Percentiles rank a stretch among this genome's conserved stretches.
These are phyloP conservation scores for Penicillium antarcticum DNA, from an alignment of 495 filamentous ascomycete genomes.

Conservation along the genomic window DNA sequence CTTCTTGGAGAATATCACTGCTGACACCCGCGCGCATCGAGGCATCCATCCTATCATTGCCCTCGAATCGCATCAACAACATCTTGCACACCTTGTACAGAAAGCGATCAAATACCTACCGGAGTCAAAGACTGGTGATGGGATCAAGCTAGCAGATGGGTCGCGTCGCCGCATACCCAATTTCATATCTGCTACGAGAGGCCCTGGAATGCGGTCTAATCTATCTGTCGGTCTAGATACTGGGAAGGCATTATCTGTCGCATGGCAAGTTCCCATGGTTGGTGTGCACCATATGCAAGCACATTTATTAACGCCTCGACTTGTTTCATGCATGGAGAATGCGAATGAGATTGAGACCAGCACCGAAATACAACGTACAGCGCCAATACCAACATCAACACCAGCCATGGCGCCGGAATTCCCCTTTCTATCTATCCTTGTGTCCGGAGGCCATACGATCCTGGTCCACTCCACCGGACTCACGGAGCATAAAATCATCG, in stretches of 20 bases:
- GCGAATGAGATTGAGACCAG: background rate
- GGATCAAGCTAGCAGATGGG: slow-evolving; percentile 21
- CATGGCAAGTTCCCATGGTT: slow-evolving; percentile 76
- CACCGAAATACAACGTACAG: background rate
- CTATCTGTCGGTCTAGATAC: slow-evolving; percentile 74
- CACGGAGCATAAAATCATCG: slow-evolving; percentile 67
- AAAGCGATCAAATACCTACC: slow-evolving; percentile 60
- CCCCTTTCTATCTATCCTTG: slow-evolving; percentile 86
- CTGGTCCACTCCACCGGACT: slow-evolving; percentile 68
- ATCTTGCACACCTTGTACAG: slow-evolving; percentile 62
- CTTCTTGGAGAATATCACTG: slow-evolving; percentile 81
- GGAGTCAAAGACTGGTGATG: slow-evolving; percentile 9
- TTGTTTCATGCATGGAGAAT: slow-evolving; percentile 60
- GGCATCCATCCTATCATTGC: slow-evolving; percentile 79
- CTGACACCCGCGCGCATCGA: slow-evolving; percentile 63
- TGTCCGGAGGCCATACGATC: slow-evolving; percentile 89
- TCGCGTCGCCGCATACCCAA: slow-evolving; percentile 56
- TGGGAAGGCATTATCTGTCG: slow-evolving; percentile 83
- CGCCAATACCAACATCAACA: background rate
- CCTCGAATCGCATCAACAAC: slow-evolving; percentile 66
- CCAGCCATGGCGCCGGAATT: slow-evolving; percentile 42
- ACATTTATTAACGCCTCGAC: slow-evolving; percentile 81
- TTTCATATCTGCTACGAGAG: slow-evolving; percentile 81
- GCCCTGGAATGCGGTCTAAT: slow-evolving; percentile 80
- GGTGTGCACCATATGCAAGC: slow-evolving; percentile 97